Percentiles rank a stretch among this genome's conserved stretches.
These are phyloP conservation scores for Fraxinus greggii DNA, from an alignment of 305 asterid species.

Conservation along the genomic window DNA sequence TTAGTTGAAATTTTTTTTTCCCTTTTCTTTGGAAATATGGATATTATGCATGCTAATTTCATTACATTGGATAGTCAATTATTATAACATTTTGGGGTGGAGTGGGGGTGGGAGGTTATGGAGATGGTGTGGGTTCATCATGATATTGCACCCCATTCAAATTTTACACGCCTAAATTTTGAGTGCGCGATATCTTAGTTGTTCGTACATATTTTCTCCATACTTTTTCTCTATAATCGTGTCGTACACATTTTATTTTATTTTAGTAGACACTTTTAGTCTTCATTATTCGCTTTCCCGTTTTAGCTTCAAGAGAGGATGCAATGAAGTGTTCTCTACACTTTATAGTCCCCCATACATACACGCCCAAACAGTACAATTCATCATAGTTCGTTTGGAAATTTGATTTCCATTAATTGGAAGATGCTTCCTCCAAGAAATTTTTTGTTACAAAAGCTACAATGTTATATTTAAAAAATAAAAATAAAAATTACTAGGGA, in stretches of 20 bases:
- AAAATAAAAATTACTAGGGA: not conserved
- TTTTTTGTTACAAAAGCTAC: not conserved
- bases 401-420: not conserved
- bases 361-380: not conserved
- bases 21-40: slow-evolving; percentile 30
- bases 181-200: slow-evolving; percentile 44
- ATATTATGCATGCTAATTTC: slow-evolving; percentile 54
- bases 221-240: not conserved
- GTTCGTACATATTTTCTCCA: not conserved
- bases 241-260: not conserved
- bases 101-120: slow-evolving; percentile 17
- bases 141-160: slow-evolving; percentile 88
- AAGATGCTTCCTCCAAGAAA: not conserved
- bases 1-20: slow-evolving; percentile 44
- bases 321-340: not conserved
- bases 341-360: not conserved
- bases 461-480: not conserved
- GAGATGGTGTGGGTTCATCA: slow-evolving; percentile 56
- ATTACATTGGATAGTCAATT: slow-evolving; percentile 40
- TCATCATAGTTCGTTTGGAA: not conserved
- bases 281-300: not conserved
- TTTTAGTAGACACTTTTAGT: not conserved
- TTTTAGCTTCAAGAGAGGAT: not conserved
- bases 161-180: slow-evolving; percentile 73
- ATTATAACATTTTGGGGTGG: slow-evolving; percentile 51